Base-by-base conservation (phyloP, 2,329 filamentous ascomycete genomes). In the Botrytis cinerea region DNA sequence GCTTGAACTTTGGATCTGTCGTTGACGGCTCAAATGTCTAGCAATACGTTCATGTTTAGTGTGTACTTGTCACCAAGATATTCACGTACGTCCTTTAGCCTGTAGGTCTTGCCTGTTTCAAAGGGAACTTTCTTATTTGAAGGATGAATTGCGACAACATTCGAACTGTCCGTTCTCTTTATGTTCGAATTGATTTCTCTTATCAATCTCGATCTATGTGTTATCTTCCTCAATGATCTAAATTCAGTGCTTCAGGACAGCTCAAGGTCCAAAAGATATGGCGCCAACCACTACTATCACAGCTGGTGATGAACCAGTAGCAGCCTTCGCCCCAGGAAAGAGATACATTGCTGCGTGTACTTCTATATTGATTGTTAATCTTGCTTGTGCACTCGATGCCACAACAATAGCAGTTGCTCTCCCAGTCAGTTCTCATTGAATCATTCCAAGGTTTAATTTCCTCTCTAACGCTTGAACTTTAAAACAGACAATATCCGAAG, bases 301-400 rank as follows among this genome's bases (percentile, higher is more conserved):
- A 43, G 9, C 25, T 22, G 46, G 18, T n/a, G 16, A 57, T 54
- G 4, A 12, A 28, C 64, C 25, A 43, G 16, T 32, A 40, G 16
- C 12, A 28, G 25, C 18, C 25, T 54, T 57, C 20, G 12, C 18
- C 10, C 35, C 64, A 4, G 57, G 57, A 40, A 62, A 63, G 43
- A 71, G 28, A 51, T 71, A 71, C 8, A 71, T 40, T 16, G 57
- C 69, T 63, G 69, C 57, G 16, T 63, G 43, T 48, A 71, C 32
- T 22, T 71, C 35, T 16, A 54, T 43, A 20, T 32, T 54, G 16
- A 46, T 78, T 35, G 67, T 76, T 40, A 78, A 78, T 64, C 81
- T 91, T 40, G 88, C 90, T 82, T 87, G 88, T 10, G 88, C 89
- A n/a, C 83, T 91, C 43, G 89, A 92, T 81, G 89, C 88, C 10